Evolutionary conservation across 83 land plant species (phyloP), one percentile per base, ranked within the genome.

Genomic region (Isoetes engelmannii): DNA sequence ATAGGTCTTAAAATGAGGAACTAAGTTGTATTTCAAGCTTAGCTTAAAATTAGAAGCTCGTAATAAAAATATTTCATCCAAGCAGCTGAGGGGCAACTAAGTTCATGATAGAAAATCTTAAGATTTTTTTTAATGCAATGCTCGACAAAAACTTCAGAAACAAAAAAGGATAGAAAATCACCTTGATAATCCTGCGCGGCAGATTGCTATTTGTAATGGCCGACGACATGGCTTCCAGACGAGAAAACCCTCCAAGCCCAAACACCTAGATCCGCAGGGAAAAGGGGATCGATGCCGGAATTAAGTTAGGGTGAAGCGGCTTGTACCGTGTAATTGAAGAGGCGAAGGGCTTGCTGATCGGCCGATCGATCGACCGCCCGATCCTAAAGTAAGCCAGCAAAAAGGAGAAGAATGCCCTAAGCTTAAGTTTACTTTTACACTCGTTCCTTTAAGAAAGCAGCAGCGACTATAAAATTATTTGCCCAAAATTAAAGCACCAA

Each of bases 131-230:
- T 7, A 62, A 47, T 49, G 10, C 44, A 17, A 53, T 21, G 21
- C 8, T 44, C 57, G 59, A 44, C 45, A 74, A 68, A 12, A 56
- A 68, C 44, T 44, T 21, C 17, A 63, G 43, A 19, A 41, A 72
- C 37, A 28, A 28, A 28, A 2, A 64, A 41, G 6, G 15, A 44
- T 7, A 67, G 4, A 41, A 15, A 2, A 4, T 58, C 19, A 84
- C 87, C 84, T 86, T 86, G 77, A 86, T 84, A 77, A 86, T 86
- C 53, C 89, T 74, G 43, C 87, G 84, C 18, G 89, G 89, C 18
- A 86, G 69, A 70, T 84, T 84, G 72, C 82, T 80, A 63, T 81
- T 83, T 60, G 88, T 76, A 72, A 75, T 83, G 47, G 80, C 75
- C 42, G 56, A 69, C 15, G 76, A 55, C 76, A 73, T 75, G 68